These are phyloP conservation scores for Datura wrightii DNA, from an alignment of 257 asterid species.

Conservation along the genomic window DNA sequence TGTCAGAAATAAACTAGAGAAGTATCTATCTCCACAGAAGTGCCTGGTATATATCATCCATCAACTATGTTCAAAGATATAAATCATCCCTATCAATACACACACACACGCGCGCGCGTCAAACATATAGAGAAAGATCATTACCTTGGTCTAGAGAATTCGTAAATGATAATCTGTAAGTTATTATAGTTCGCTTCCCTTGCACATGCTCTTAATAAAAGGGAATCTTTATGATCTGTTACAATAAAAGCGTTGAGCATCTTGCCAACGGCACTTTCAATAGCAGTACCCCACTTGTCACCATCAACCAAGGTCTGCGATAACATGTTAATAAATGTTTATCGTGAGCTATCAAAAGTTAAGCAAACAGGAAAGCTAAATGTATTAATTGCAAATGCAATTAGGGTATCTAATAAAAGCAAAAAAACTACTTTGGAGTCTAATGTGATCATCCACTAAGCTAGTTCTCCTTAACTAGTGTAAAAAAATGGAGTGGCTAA, in stretches of 20 bases:
- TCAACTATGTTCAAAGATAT: neutral
- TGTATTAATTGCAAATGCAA: conserved; percentile 14
- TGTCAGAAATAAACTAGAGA: conserved; percentile 14
- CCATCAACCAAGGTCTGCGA: conserved; percentile 76
- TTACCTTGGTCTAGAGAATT: conserved; percentile 84
- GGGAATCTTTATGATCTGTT: conserved; percentile 81
- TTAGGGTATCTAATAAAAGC: conserved; percentile 3
- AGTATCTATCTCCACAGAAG: conserved; percentile 3
- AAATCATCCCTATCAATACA: conserved; percentile 13
- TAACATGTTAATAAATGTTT: neutral
- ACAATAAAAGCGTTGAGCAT: conserved; percentile 86
- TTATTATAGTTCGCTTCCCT: conserved; percentile 70
- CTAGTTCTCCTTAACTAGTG: conserved; percentile 11
- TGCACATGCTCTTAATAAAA: conserved; percentile 72
- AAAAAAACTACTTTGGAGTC: neutral
- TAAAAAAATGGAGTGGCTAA: neutral
- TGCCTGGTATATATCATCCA: neutral
- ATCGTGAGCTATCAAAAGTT: conserved; percentile 10
- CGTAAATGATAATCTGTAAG: conserved; percentile 76
- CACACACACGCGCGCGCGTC: neutral
- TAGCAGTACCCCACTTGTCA: conserved; percentile 79
- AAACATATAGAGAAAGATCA: conserved; percentile 23
- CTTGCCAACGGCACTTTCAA: conserved; percentile 84
- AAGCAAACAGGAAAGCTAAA: neutral
- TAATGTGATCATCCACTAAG: neutral